Evolutionary conservation across 768 basidiomycete species (phyloP).

Genomic region (Amanita brunnescens): DNA sequence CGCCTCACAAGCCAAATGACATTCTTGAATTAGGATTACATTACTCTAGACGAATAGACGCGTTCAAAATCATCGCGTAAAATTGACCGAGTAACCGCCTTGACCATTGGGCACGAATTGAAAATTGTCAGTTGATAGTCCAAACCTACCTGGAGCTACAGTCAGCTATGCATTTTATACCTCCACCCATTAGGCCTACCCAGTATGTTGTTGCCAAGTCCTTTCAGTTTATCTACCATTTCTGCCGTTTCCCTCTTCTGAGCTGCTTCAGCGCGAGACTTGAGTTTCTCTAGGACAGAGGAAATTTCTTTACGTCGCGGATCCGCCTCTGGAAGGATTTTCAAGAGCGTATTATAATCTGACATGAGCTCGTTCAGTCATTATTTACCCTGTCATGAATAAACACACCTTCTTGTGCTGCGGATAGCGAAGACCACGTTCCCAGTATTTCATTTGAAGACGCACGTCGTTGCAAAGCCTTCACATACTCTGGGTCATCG

Average conservation of each 20-base stretch:
- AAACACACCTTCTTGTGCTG: conserved; percentile 73
- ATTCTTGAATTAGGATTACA: conserved; percentile 22
- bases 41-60: not conserved
- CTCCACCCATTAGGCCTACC: conserved; percentile 37
- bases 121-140: conserved; percentile 93
- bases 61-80: conserved; percentile 28
- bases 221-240: conserved; percentile 90
- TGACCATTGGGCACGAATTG: conserved; percentile 90
- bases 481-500: conserved; percentile 80
- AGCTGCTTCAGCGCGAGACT: conserved; percentile 61
- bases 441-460: conserved; percentile 70
- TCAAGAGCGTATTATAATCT: conserved; percentile 77
- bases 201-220: conserved; percentile 81
- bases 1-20: conserved; percentile 32
- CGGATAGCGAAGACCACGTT: conserved; percentile 76
- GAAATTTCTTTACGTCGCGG: conserved; percentile 39
- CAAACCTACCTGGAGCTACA: conserved; percentile 68
- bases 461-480: conserved; percentile 86
- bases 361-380: not conserved
- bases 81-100: conserved; percentile 95
- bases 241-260: conserved; percentile 85
- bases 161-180: not conserved
- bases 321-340: conserved; percentile 49
- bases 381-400: not conserved
- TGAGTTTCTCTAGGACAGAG: conserved; percentile 43